These are phyloP conservation scores for Trichoderma atrobrunneum DNA, from an alignment of 2,329 filamentous ascomycete species.

Conservation along the genomic window DNA sequence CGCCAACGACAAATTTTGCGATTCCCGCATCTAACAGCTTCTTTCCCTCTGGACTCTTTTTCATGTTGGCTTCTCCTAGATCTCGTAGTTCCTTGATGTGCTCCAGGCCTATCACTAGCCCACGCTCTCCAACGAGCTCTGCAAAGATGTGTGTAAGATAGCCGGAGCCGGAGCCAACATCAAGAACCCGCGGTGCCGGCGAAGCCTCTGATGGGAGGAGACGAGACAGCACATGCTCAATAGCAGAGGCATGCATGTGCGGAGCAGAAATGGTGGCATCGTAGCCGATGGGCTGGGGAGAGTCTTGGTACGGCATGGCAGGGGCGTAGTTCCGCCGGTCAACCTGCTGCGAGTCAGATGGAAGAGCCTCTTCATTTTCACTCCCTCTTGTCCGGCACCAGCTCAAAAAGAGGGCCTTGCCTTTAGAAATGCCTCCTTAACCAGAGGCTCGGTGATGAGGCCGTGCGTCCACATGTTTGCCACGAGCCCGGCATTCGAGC, in stretches of 20 bases:
- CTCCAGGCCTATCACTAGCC: constrained; percentile 67
- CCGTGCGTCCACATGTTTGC: constrained; percentile 70
- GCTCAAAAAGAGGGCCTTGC: constrained; percentile 40
- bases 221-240: constrained; percentile 48
- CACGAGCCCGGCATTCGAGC: constrained; percentile 70
- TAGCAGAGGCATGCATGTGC: constrained; percentile 59
- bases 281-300: constrained; percentile 55
- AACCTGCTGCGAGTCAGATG: constrained; percentile 52
- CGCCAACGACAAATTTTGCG: constrained; percentile 71
- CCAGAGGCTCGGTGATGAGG: constrained; percentile 68
- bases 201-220: constrained; percentile 36
- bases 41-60: constrained; percentile 57
- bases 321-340: constrained; percentile 85
- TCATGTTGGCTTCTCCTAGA: constrained; percentile 63
- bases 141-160: constrained; percentile 89
- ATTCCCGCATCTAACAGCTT: constrained; percentile 60
- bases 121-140: constrained; percentile 61
- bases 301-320: constrained; percentile 62
- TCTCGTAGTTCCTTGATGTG: constrained; percentile 66
- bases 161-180: constrained; percentile 72
- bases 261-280: constrained; percentile 57
- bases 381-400: not conserved
- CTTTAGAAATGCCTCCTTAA: constrained; percentile 76
- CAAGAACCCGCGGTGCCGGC: constrained; percentile 56
- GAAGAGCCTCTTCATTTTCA: not conserved